A percentile compares a stretch with the other conserved stretches of the same genome.
These are phyloP conservation scores for Melaleuca quinquenervia DNA, from an alignment of 345 rosid species.

Conservation along the genomic window DNA sequence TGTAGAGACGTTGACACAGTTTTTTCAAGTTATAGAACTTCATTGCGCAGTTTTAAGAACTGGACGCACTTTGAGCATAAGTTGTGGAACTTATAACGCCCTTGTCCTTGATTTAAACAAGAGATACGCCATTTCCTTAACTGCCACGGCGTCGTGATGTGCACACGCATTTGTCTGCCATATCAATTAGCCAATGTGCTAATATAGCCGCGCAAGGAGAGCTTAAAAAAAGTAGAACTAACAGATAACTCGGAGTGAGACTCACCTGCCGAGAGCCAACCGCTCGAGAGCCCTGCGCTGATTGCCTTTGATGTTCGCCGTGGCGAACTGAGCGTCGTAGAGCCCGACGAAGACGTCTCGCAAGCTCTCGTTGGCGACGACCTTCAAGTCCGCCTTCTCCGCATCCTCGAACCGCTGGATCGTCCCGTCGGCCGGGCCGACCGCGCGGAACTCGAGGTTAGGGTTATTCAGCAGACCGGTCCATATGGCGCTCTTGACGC, in stretches of 20 bases:
- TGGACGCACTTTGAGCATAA: background rate
- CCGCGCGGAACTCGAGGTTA: background rate
- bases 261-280: slow-evolving; percentile 9
- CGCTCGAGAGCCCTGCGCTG: slow-evolving; percentile 10
- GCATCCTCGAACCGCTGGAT: slow-evolving; percentile 5
- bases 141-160: background rate
- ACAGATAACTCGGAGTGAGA: background rate
- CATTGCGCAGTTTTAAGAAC: background rate
- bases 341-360: slow-evolving; percentile 15
- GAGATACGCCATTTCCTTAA: background rate
- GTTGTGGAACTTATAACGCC: background rate
- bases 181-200: background rate
- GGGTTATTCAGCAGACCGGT: slow-evolving; percentile 1
- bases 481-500: slow-evolving; percentile 6
- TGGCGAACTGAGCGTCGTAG: slow-evolving; percentile 8
- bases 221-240: background rate
- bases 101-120: background rate
- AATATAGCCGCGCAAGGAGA: background rate
- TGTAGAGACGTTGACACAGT: background rate
- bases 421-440: background rate
- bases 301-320: background rate
- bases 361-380: slow-evolving; percentile 6
- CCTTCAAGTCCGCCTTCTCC: slow-evolving; percentile 3
- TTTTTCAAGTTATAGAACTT: background rate
- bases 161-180: background rate